Conservation (phyloP, 768 basidiomycete genomes). For the Podaxis sp. region DNA sequence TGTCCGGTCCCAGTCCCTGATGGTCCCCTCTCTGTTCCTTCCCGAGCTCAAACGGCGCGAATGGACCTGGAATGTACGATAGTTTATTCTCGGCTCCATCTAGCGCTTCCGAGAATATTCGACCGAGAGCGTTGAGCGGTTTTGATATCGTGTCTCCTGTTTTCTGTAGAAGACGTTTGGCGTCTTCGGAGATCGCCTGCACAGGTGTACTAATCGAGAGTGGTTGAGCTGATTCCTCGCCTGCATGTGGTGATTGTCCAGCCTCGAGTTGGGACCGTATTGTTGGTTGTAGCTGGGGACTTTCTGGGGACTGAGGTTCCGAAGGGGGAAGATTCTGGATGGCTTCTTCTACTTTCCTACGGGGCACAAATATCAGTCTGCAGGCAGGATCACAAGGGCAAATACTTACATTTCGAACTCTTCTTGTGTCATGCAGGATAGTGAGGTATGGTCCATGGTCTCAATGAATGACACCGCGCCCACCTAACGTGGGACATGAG, state of each 20-base stretch:
- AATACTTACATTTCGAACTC: conserved; percentile 77
- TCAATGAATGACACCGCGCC: conserved; percentile 98
- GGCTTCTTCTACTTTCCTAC: conserved; percentile 49
- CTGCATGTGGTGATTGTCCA: conserved; percentile 50
- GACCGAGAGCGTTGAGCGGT: conserved; percentile 83
- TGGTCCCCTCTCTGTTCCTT: conserved; percentile 42
- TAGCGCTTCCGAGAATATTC: conserved; percentile 82
- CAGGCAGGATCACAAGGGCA: neutral
- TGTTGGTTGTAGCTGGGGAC: conserved; percentile 24
- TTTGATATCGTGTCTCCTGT: conserved; percentile 90
- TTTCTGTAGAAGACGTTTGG: conserved; percentile 78
- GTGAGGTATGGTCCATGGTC: conserved; percentile 92
- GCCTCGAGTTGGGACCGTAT: conserved; percentile 15
- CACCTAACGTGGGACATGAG: conserved; percentile 47
- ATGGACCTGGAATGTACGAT: conserved; percentile 62
- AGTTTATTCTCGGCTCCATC: conserved; percentile 67
- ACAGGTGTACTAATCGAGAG: conserved; percentile 60
- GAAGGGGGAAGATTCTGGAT: conserved; percentile 46
- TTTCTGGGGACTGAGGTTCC: conserved; percentile 32
- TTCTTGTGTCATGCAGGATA: conserved; percentile 91
- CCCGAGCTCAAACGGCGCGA: conserved; percentile 63
- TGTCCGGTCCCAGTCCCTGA: conserved; percentile 1
- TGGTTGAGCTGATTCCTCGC: conserved; percentile 87
- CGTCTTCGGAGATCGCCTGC: conserved; percentile 61
- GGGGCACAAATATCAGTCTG: neutral